Evolutionary conservation across 2,329 filamentous ascomycete species (phyloP).

Genomic region (Pyrenophora teres): DNA sequence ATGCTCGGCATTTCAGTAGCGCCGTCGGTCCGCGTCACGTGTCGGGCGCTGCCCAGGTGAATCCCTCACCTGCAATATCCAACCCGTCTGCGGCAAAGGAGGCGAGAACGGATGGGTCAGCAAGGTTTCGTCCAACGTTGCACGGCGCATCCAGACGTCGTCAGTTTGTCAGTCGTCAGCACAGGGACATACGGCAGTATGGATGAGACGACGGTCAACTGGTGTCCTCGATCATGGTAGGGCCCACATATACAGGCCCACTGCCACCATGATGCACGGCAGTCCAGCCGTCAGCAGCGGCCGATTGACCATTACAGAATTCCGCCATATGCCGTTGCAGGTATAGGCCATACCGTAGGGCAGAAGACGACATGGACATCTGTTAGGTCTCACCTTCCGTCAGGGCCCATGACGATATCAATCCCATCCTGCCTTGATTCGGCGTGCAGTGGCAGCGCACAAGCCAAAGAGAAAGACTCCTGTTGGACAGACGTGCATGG

Average conservation of each 20-base stretch:
- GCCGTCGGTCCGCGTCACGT: too few relatives aligned
- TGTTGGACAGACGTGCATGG: conserved; percentile 4
- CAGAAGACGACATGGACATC: conserved; percentile 24
- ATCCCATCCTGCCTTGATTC: conserved; percentile 8
- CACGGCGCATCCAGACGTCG: conserved; percentile 9
- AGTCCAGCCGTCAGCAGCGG: conserved; percentile 17
- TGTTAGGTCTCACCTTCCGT: conserved; percentile 9
- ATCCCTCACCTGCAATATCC: conserved; percentile 1
- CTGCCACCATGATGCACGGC: conserved; percentile 29
- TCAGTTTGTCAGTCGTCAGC: conserved; percentile 7
- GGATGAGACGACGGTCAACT: conserved; percentile 6
- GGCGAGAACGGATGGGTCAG: conserved; percentile 18
- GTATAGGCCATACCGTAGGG: conserved; percentile 14
- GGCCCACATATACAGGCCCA: conserved; percentile 6
- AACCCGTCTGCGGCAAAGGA: conserved; percentile 7
- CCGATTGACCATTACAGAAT: conserved; percentile 5
- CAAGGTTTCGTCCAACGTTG: conserved; percentile 25
- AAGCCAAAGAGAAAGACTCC: background rate
- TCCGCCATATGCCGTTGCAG: conserved; percentile 22
- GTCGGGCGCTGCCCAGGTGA: too few relatives aligned
- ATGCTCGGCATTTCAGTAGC: too few relatives aligned
- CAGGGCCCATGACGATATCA: conserved; percentile 20
- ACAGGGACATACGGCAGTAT: conserved; percentile 1
- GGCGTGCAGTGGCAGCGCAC: background rate
- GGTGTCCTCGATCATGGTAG: conserved; percentile 7